These are phyloP conservation scores for Achaetomiella virescens DNA, from an alignment of 495 filamentous ascomycete species.

Conservation along the genomic window DNA sequence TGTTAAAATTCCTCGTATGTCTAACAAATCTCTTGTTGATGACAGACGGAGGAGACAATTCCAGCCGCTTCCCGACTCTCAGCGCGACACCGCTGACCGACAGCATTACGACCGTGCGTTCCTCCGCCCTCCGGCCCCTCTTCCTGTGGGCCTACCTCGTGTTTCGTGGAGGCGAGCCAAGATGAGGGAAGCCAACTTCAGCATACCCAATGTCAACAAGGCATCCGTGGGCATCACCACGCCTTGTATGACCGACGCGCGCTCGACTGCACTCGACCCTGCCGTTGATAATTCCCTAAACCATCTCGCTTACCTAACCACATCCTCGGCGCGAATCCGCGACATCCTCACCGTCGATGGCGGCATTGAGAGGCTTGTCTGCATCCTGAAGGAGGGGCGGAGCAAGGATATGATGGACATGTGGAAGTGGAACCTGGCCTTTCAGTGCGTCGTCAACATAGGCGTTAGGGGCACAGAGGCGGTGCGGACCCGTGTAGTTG, in stretches of 20 bases:
- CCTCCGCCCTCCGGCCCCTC: constrained; percentile 4
- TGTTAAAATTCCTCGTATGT: constrained; percentile 11
- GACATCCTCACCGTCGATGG: constrained; percentile 98
- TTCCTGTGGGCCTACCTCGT: constrained; percentile 31
- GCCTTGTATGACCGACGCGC: constrained; percentile 92
- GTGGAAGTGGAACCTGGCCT: constrained; percentile 99
- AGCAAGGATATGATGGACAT: constrained; percentile 98
- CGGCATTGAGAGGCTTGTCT: constrained; percentile 90
- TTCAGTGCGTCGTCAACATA: constrained; percentile 98
- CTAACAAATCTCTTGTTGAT: constrained; percentile 3
- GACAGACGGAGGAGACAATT: background rate
- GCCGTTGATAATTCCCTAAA: constrained; percentile 97
- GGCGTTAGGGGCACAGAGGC: constrained; percentile 91
- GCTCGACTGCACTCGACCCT: constrained; percentile 97
- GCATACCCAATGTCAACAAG: constrained; percentile 99
- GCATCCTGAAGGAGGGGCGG: constrained; percentile 93
- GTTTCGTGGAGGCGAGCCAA: constrained; percentile 34
- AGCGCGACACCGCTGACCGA: background rate
- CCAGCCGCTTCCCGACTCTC: background rate
- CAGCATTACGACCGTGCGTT: background rate
- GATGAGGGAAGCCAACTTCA: constrained; percentile 99
- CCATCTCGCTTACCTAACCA: constrained; percentile 95
- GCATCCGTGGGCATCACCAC: constrained; percentile 98
- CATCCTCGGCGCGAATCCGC: constrained; percentile 93
- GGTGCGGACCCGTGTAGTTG: constrained; percentile 89